These are phyloP conservation scores for Meyerozyma guilliermondii DNA, from an alignment of 1,139 yeast species.

Conservation along the genomic window DNA sequence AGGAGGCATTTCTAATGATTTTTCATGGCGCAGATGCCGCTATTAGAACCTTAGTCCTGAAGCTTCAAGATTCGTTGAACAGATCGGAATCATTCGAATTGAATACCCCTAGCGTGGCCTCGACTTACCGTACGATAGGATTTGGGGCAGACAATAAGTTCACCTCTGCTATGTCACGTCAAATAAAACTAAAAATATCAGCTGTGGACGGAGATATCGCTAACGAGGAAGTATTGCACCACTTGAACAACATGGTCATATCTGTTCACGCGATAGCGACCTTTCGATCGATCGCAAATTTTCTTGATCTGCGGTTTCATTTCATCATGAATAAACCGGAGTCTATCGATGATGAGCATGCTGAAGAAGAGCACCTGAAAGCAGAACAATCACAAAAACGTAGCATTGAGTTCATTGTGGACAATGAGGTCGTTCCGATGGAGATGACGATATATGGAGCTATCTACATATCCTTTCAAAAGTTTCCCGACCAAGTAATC, in stretches of 20 bases:
- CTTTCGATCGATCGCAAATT: conserved; percentile 64
- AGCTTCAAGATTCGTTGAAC: conserved; percentile 70
- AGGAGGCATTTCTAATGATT: conserved; percentile 41
- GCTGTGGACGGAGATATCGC: conserved; percentile 20
- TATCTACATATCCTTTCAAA: conserved; percentile 50
- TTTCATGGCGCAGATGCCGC: conserved; percentile 37
- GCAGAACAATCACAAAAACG: neutral
- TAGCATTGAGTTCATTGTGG: conserved; percentile 54
- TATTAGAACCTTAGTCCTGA: conserved; percentile 41
- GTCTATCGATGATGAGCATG: conserved; percentile 6
- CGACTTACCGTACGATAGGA: conserved; percentile 10
- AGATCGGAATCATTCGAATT: conserved; percentile 76
- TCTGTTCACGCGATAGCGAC: conserved; percentile 92
- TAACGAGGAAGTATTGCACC: conserved; percentile 22
- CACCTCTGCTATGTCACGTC: conserved; percentile 68
- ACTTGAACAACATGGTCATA: conserved; percentile 42
- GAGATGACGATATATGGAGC: conserved; percentile 83
- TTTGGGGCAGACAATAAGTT: conserved; percentile 8
- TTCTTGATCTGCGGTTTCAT: conserved; percentile 38
- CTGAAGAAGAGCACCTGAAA: conserved; percentile 7
- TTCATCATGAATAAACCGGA: conserved; percentile 19
- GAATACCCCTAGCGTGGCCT: conserved; percentile 44
- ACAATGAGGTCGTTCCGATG: conserved; percentile 57
- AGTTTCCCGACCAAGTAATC: conserved; percentile 32
- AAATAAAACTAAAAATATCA: conserved; percentile 54